Evolutionary conservation across 208 protist genomes (phyloP).

Genomic region (Acanthamoeba culbertsoni): DNA sequence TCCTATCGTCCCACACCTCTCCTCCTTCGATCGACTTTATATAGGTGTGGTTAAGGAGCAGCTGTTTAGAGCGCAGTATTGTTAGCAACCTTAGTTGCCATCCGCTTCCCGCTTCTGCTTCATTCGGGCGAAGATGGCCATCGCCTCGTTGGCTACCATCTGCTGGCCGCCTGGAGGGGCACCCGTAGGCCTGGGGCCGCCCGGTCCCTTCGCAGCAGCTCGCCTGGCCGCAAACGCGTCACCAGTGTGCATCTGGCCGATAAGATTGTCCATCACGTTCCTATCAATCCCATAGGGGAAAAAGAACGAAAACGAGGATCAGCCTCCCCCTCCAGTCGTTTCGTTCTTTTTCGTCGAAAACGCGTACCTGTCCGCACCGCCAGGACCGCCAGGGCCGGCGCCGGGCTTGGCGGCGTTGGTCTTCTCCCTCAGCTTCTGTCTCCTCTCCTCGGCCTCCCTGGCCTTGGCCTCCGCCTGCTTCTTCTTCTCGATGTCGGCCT

Average conservation of each 20-base stretch:
- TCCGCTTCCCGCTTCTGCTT: slow-evolving; percentile 34
- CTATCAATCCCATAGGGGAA: too few relatives aligned
- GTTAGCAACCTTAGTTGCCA: neutral
- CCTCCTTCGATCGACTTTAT: too few relatives aligned
- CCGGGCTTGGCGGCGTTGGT: neutral
- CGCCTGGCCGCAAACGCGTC: slow-evolving; percentile 12
- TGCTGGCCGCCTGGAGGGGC: neutral
- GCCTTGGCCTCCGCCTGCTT: slow-evolving; percentile 23
- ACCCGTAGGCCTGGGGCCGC: neutral
- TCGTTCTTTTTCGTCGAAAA: too few relatives aligned
- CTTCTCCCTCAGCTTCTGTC: neutral
- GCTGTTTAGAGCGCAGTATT: too few relatives aligned
- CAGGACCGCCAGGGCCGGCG: neutral
- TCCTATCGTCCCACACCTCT: too few relatives aligned
- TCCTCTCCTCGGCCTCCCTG: slow-evolving; percentile 5
- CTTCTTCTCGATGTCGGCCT: slow-evolving; percentile 6
- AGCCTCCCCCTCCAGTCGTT: neutral
- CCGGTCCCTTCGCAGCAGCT: neutral
- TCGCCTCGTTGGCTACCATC: slow-evolving; percentile 46
- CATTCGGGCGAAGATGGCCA: slow-evolving; percentile 53
- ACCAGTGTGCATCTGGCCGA: slow-evolving; percentile 46
- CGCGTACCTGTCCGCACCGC: neutral
- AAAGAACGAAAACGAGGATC: too few relatives aligned
- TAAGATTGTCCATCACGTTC: slow-evolving; percentile 53
- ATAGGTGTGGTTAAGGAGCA: too few relatives aligned